These are phyloP conservation scores for Penicillium diatomitis DNA, from an alignment of 495 filamentous ascomycete species.

Conservation along the genomic window DNA sequence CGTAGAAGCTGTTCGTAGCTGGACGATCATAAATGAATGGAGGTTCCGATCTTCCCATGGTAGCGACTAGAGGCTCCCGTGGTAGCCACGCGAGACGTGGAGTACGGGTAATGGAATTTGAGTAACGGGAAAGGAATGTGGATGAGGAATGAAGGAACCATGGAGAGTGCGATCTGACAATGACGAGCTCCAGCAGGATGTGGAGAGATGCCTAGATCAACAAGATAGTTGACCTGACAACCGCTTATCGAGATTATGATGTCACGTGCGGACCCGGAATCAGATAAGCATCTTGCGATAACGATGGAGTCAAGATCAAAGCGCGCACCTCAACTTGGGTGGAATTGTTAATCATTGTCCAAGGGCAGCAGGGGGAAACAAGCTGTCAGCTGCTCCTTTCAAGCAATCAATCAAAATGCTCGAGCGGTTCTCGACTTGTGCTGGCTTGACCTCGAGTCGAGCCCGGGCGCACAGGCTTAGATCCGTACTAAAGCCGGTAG, in stretches of 20 bases:
- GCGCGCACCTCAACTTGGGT: too few species aligned
- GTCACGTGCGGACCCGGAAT: conserved; percentile 18
- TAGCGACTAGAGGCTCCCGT: conserved; percentile 23
- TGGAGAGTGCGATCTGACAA: conserved; percentile 20
- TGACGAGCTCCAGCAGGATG: conserved; percentile 2
- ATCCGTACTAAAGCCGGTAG: background rate
- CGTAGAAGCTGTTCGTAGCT: conserved; percentile 37
- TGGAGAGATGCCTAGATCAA: conserved; percentile 14
- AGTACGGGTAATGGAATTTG: conserved; percentile 3
- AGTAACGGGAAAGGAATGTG: conserved; percentile 18
- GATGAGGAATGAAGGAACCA: conserved; percentile 11
- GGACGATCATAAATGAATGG: conserved; percentile 70
- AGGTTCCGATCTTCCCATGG: conserved; percentile 50
- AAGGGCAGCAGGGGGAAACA: too few species aligned
- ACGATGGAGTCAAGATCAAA: background rate
- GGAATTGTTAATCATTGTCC: too few species aligned
- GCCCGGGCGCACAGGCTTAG: conserved; percentile 4
- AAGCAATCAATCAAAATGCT: conserved; percentile 15
- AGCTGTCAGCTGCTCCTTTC: too few species aligned
- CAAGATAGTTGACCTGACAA: conserved; percentile 30
- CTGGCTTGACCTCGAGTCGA: conserved; percentile 22
- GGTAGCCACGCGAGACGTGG: conserved; percentile 27
- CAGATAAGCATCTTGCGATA: conserved; percentile 1
- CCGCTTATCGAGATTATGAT: conserved; percentile 10
- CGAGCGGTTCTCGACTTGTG: conserved; percentile 23